Evolutionary conservation across 306 rosid genomes (phyloP), one percentile per base, ranked within the genome.

Genomic region (Glycine tomentella): DNA sequence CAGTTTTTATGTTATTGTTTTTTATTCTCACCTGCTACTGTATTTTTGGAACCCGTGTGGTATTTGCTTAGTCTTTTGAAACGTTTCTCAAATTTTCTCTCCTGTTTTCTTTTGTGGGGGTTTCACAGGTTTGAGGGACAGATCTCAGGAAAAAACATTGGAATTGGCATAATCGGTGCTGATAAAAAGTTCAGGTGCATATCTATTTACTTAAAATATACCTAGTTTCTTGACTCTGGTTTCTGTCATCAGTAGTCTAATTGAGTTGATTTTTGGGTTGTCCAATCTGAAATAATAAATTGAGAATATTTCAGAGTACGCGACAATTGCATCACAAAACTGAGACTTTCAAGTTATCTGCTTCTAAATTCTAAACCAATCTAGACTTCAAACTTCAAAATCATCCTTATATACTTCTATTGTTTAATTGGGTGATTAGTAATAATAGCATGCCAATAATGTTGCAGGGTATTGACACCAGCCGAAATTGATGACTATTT

Each of bases 401-500:
- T 64, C 65, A 53, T 53, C 46, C 36, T 55, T 65, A 6, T 62
- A 52, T 77, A 0, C 15, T 82, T 67, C 31, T 25, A 25, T 25
- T 25, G 31, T 25, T 25, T 25, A 25, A 25, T 25, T 25, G 31
- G 31, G 31, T 25, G 31, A 25, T 25, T 25, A 25, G 1, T 25
- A 25, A 25, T 25, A 25, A 25, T 25, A 25, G 31, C 31, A 25
- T 25, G 31, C 31, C 62, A 16, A 45, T 64, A 49, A 57, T 84
- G 76, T 79, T 84, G 91, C 94, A 96, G 99, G 87, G 98, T 96
- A 68, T 85, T 96, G 83, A 88, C 98, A 12, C 97, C 99, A 62
- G 97, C 97, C 11, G 97, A 93, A 84, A 92, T 96, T 59, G 98
- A 96, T 50, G 99, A 96, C 83, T 96, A 96, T 74, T 87, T 96